Percentiles rank a stretch among this genome's conserved stretches.
Evolutionary conservation across 805 yeast species (phyloP).

Genomic region (Myxozyma nipponensis): DNA sequence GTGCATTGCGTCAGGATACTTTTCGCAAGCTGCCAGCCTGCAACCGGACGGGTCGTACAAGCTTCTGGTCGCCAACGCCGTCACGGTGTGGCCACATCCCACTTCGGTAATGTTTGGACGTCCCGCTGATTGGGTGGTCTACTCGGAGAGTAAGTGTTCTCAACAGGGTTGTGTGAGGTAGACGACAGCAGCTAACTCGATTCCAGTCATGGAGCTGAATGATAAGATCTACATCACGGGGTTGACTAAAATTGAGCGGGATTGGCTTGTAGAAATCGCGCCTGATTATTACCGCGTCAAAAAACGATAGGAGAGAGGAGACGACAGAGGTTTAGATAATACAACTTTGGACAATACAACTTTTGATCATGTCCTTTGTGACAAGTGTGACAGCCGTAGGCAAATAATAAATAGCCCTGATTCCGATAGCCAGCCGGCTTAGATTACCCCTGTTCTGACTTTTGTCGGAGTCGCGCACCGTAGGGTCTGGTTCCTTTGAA

Average conservation of each 20-base stretch:
- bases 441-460: too few species aligned
- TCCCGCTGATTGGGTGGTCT: constrained; percentile 23
- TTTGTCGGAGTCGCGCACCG: too few species aligned
- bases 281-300: constrained; percentile 17
- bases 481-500: too few species aligned
- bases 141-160: constrained; percentile 8
- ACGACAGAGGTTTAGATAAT: too few species aligned
- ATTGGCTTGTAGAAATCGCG: constrained; percentile 26
- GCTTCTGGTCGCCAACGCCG: constrained; percentile 9
- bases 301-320: neutral
- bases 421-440: too few species aligned
- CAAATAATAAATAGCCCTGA: too few species aligned
- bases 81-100: constrained; percentile 27
- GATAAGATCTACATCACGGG: constrained; percentile 25
- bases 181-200: neutral
- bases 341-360: too few species aligned
- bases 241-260: constrained; percentile 25
- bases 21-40: constrained; percentile 24
- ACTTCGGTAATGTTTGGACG: constrained; percentile 24
- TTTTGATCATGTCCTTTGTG: too few species aligned
- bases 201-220: constrained; percentile 18
- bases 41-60: constrained; percentile 25
- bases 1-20: constrained; percentile 26
- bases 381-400: too few species aligned
- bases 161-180: neutral